Conservation (phyloP, 1,284 basidiomycete species). For the Thelephora terrestris region DNA sequence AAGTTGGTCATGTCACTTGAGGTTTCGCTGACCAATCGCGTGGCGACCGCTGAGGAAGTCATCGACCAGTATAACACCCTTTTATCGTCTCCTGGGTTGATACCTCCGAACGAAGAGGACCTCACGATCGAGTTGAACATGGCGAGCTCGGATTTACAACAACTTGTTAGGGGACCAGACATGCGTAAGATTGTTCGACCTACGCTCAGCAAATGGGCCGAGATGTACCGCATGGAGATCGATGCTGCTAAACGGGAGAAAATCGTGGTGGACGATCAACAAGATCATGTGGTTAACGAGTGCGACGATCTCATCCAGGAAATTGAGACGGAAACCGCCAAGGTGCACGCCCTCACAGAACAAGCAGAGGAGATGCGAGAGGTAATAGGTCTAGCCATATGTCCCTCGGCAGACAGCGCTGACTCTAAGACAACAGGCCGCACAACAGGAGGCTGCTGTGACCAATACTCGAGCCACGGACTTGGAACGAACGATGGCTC, state of each 20-base stretch:
- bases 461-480: conserved; percentile 51
- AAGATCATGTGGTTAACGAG: conserved; percentile 65
- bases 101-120: conserved; percentile 60
- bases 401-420: neutral
- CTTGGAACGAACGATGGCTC: conserved; percentile 57
- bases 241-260: conserved; percentile 63
- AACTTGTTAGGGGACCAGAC: conserved; percentile 53
- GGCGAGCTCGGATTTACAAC: conserved; percentile 53
- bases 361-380: conserved; percentile 72
- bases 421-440: conserved; percentile 37
- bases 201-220: conserved; percentile 57
- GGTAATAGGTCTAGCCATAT: conserved; percentile 32
- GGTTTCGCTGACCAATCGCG: conserved; percentile 67
- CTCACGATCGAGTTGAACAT: conserved; percentile 69
- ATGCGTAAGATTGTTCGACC: conserved; percentile 63
- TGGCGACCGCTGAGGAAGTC: conserved; percentile 68
- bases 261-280: conserved; percentile 69
- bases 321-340: conserved; percentile 57
- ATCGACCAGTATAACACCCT: conserved; percentile 66
- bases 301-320: conserved; percentile 73
- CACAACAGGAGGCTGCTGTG: conserved; percentile 58
- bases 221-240: conserved; percentile 55
- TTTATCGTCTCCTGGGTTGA: conserved; percentile 63
- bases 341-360: conserved; percentile 53
- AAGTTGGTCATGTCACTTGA: conserved; percentile 65